Evolutionary conservation across 2,329 filamentous ascomycete genomes (phyloP), one percentile per base, ranked within the genome.

Genomic region (Epichloe brachyelytri): DNA sequence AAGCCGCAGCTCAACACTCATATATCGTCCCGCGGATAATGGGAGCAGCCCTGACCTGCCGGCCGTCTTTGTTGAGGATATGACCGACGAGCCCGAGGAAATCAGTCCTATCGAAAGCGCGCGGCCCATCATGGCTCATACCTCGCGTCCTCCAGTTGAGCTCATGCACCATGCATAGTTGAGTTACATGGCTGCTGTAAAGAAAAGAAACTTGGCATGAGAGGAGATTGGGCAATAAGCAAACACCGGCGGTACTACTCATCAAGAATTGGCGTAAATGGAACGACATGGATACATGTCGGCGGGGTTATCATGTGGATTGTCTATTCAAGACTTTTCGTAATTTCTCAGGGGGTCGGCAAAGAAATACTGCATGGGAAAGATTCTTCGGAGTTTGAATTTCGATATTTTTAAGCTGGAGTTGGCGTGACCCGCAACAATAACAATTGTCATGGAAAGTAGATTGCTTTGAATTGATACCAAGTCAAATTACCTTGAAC

Each of bases 41-140:
- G 75, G 75, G 19, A 69, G 65, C 52, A 76, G 72, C 62, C 74
- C 78, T 5, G 71, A 74, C 46, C 65, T 85, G 59, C 82, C 82
- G 2, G 80, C 79, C 38, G 82, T 85, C 54, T 76, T 78, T 38
- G 80, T 85, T 12, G 79, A 85, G 59, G 82, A 85, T 61, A 79
- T 81, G 72, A 83, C 80, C 14, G 77, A 80, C 55, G 75, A 72
- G 54, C 73, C 73, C 2, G 67, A 69, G 33, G 68, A 66, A 41
- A 60, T 73, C 55, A 71, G 71, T 61, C 67, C 72, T 15, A 58
- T 74, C 47, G 63, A 71, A 50, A 63, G 51, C 54, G 59, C 60
- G 20, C 73, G 70, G 58, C 71, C 76, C 19, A 77, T 81, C 55
- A 63, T 75, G 67, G 75, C 77, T 22, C 78, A 84, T 58, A 85